Conservation (phyloP, 2,329 filamentous ascomycete genomes). For the Botrytis pseudocinerea region DNA sequence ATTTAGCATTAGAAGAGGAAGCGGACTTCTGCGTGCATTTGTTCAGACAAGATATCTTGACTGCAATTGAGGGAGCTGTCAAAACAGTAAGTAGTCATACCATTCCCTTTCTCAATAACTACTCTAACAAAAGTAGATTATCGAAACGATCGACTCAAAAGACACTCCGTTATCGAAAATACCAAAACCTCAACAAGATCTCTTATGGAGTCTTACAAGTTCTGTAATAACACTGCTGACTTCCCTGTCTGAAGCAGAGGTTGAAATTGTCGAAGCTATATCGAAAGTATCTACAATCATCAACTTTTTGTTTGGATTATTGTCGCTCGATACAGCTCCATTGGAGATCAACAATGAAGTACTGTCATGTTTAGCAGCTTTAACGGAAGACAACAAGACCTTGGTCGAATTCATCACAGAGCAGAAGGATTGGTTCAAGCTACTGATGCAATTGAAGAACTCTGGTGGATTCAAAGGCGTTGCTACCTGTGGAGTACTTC, state of each 20-base stretch:
- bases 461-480: conserved; percentile 52
- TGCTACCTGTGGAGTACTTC: conserved; percentile 60
- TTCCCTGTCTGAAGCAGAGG: conserved; percentile 58
- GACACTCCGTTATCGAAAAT: conserved; percentile 49
- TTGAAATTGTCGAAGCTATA: conserved; percentile 60
- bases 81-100: conserved; percentile 48
- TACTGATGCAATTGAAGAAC: conserved; percentile 51
- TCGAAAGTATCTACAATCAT: conserved; percentile 51
- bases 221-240: conserved; percentile 55
- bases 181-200: conserved; percentile 54
- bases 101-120: background rate
- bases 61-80: conserved; percentile 58
- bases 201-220: conserved; percentile 55
- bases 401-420: conserved; percentile 55
- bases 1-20: conserved; percentile 63
- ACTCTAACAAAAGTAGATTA: conserved; percentile 34
- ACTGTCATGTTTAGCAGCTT: conserved; percentile 56
- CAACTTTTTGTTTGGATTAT: conserved; percentile 56
- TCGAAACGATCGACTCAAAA: conserved; percentile 38
- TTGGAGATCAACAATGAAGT: conserved; percentile 47
- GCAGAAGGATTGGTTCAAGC: conserved; percentile 52
- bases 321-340: conserved; percentile 46
- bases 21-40: conserved; percentile 67
- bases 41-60: conserved; percentile 61
- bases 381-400: conserved; percentile 60